phyloP scores from a whole-genome alignment of 495 filamentous ascomycete genomes.

The Penicillium steckii region DNA sequence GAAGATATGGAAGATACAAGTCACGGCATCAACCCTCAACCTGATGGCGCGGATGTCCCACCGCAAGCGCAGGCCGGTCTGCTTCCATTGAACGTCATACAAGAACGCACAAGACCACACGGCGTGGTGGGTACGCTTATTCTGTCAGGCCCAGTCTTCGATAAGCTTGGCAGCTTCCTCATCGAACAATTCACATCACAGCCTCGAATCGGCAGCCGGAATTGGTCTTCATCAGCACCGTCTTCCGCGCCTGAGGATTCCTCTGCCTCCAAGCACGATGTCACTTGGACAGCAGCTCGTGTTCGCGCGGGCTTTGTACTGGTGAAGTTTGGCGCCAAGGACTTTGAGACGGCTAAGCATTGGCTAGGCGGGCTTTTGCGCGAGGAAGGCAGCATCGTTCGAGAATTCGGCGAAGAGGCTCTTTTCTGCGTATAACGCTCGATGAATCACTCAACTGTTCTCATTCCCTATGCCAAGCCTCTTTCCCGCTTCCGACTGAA shows the following conservation, averaged over 20 bases:
- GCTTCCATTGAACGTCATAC: conserved; percentile 32
- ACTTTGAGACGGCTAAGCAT: conserved; percentile 58
- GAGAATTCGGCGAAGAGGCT: conserved; percentile 62
- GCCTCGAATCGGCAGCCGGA: conserved; percentile 80
- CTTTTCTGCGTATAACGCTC: conserved; percentile 53
- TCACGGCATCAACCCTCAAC: conserved; percentile 12
- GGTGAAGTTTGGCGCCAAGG: conserved; percentile 75
- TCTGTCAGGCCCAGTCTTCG: conserved; percentile 70
- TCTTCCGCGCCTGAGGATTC: conserved; percentile 30
- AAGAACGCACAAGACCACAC: conserved; percentile 46
- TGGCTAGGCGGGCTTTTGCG: conserved; percentile 60
- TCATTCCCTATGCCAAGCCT: background rate
- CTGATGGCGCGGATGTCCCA: conserved; percentile 12
- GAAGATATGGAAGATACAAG: conserved; percentile 4
- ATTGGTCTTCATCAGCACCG: conserved; percentile 56
- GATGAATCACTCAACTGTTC: background rate
- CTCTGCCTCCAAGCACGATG: conserved; percentile 48
- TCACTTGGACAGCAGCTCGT: conserved; percentile 84
- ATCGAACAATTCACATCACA: conserved; percentile 70
- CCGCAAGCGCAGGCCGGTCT: conserved; percentile 19
- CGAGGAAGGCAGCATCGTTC: conserved; percentile 55
- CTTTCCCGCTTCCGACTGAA: background rate
- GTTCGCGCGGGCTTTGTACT: conserved; percentile 78
- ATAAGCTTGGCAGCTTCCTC: conserved; percentile 64
- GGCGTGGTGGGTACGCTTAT: conserved; percentile 80